Base-by-base conservation (phyloP, 2,329 filamentous ascomycete genomes). In the Aspergillus pseudotamarii region DNA sequence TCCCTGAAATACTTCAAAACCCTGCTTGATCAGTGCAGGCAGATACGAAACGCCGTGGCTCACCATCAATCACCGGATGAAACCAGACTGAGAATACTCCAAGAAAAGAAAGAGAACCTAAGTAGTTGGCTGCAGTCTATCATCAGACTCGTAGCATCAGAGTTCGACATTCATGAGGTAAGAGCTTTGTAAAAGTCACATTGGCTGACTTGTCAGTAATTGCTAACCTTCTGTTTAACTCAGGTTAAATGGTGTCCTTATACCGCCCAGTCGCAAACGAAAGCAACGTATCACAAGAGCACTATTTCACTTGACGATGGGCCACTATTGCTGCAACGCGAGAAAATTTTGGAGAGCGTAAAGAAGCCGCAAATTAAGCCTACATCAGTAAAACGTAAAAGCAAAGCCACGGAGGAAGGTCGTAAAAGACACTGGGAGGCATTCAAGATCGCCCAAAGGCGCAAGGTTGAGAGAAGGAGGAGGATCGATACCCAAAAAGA, bases 21-120 rank as follows among this genome's bases (percentile, higher is more conserved):
- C 19, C 46, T 54, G 30, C 48, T 64, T 41, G n/a, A 8, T 16
- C 45, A 30, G 23, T 50, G 48, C 23, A 64, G 53, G 48, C 21
- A 59, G 28, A 64, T 64, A 36, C 48, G 59, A 23, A 64, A 64
- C 45, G 46, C 23, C 19, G 50, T 57, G 43, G 62, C 50, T 53
- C 55, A 64, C 30, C 56, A 64, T 48, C 55, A 53, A 3, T 10
- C 48, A 28, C 48, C 51, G 28, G 26, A 54, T 48, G 30, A 58
- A 36, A 46, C 21, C 43, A 21, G n/a, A 46, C 43, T 46, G 43
- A 46, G 43, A 46, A 46, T 46, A 46, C 43, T 23, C 10, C 43
- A 46, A 46, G 43, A 46, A 46, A 43, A 46, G 43, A 46, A 46
- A 46, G 43, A 21, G 43, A 46, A 23, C 43, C 43, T 46, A 46